These are phyloP conservation scores for Talaromyces albobiverticillius DNA, from an alignment of 2,329 filamentous ascomycete genomes.

Conservation along the genomic window DNA sequence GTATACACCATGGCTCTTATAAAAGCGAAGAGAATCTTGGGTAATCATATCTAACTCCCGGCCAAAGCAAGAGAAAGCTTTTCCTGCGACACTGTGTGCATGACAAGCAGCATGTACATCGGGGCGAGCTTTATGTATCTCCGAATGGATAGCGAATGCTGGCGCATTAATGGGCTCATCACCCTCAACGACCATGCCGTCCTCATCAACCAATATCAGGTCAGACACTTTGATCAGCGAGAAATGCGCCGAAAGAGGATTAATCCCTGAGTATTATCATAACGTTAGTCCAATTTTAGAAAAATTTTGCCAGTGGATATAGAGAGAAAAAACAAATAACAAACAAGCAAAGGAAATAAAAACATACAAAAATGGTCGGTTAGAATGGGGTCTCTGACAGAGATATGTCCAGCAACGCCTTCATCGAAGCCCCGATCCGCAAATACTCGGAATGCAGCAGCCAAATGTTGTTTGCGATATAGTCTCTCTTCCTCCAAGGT, in stretches of 20 bases:
- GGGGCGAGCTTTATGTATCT: constrained; percentile 20
- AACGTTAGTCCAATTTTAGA: no score
- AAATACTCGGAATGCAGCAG: constrained; percentile 42
- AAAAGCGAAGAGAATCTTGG: constrained; percentile 45
- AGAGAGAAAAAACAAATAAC: no score
- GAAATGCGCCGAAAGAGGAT: constrained; percentile 48
- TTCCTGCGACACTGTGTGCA: constrained; percentile 46
- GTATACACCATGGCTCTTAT: constrained; percentile 38
- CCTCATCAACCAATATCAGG: constrained; percentile 44
- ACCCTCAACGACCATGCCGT: constrained; percentile 39
- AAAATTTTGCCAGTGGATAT: no score
- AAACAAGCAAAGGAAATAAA: constrained; percentile 16
- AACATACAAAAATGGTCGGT: constrained; percentile 31
- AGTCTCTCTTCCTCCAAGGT: constrained; percentile 39
- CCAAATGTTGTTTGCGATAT: constrained; percentile 47
- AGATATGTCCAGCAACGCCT: constrained; percentile 47
- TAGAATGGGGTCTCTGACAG: constrained; percentile 36
- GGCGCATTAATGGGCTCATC: constrained; percentile 46
- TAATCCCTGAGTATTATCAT: constrained; percentile 31
- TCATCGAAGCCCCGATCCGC: no score
- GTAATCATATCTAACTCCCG: constrained; percentile 48
- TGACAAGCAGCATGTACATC: constrained; percentile 46
- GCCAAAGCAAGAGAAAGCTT: constrained; percentile 48
- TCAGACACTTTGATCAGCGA: constrained; percentile 40
- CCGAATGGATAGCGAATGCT: constrained; percentile 47